Percentiles rank a stretch among this genome's conserved stretches.
Evolutionary conservation across 1,139 yeast genomes (phyloP).

Genomic region (Candida albicans): DNA sequence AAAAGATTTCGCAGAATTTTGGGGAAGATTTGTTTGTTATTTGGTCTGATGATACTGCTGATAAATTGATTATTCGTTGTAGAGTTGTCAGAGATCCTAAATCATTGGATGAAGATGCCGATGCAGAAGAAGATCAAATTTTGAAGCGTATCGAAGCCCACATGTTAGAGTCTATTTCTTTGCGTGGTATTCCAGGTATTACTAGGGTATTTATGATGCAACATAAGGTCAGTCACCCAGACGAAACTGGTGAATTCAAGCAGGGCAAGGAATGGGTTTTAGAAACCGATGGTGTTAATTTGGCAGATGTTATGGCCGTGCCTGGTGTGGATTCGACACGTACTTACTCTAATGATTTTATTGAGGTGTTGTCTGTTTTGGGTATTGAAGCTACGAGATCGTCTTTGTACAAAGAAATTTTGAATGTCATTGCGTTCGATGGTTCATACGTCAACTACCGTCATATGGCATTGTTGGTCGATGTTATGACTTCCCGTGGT

Average conservation of each 20-base stretch:
- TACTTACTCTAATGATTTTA: slow-evolving; percentile 93
- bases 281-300: slow-evolving; percentile 97
- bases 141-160: slow-evolving; percentile 93
- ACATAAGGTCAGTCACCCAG: slow-evolving; percentile 78
- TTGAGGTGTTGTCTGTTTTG: slow-evolving; percentile 88
- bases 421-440: slow-evolving; percentile 97
- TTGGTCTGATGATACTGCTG: slow-evolving; percentile 99
- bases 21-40: slow-evolving; percentile 95
- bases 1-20: slow-evolving; percentile 88
- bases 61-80: slow-evolving; percentile 94
- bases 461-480: slow-evolving; percentile 96
- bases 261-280: slow-evolving; percentile 96
- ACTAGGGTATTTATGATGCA: slow-evolving; percentile 93
- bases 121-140: slow-evolving; percentile 93
- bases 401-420: slow-evolving; percentile 88
- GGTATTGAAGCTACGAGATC: slow-evolving; percentile 99
- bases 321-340: slow-evolving; percentile 91
- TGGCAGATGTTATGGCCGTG: slow-evolving; percentile 92
- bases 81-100: slow-evolving; percentile 98
- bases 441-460: slow-evolving; percentile 99
- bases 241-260: slow-evolving; percentile 79
- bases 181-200: slow-evolving; percentile 95
- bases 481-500: slow-evolving; percentile 98
- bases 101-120: slow-evolving; percentile 87
- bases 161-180: slow-evolving; percentile 91